Base-by-base conservation (phyloP, 345 rosid genomes). In the Carallia brachiata region DNA sequence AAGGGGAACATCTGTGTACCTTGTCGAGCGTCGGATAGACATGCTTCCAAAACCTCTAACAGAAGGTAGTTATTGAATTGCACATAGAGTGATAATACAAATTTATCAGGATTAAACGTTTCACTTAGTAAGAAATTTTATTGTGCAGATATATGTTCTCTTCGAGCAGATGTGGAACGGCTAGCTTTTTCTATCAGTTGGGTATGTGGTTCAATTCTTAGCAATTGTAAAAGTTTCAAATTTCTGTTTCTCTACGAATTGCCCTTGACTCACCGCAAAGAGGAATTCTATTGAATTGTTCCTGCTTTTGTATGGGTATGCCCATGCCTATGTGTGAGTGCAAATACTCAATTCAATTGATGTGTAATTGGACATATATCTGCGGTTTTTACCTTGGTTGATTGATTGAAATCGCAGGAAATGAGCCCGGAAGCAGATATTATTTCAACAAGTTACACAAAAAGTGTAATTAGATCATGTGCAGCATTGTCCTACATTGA, bases 31-130 rank as follows among this genome's bases (percentile, higher is more conserved):
- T 59, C 96, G 98, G 54, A 95, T 95, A 66, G 99, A 95, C 86
- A 95, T 95, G 99, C 97, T 95, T 73, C 99, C 99, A 53, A 95
- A 95, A 77, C 97, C 99, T 81, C 75, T 95, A 68, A 95, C 99
- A 16, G 99, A 95, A 89, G 99, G 97, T 89, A 69, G 23, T 75
- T 66, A 63, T 78, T 73, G 16, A 18, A 61, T 58, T 69, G 17
- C 28, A 34, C 40, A 18, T 34, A 58, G 68, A n/a, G n/a, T 56
- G 39, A 30, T 55, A 65, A 48, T 37, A 39, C 13, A 62, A 52
- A 54, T n/a, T 52, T 63, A 30, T 16, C 50, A 44, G 50, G 50
- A 44, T 44, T 44, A 44, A 13, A 3, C 63, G 40, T 27, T 23
- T 69, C 39, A 48, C 47, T 69, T 19, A 63, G 55, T 32, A 39